These are phyloP conservation scores for Chlorella sp. DNA, from an alignment of 139 green algal genomes.

Conservation along the genomic window DNA sequence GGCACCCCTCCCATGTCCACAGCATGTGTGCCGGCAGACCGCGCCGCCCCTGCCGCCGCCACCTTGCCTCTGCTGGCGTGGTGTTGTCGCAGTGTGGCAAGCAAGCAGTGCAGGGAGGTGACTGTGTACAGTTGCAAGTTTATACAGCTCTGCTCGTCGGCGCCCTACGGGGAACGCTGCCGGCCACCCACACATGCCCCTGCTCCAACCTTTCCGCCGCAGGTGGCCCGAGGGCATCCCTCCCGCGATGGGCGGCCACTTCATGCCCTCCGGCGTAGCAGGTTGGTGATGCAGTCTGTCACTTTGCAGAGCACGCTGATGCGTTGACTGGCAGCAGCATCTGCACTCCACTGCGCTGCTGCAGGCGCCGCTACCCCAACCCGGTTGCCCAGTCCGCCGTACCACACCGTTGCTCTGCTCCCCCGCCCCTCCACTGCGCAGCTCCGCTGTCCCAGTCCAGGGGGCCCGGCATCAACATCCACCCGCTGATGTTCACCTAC, in stretches of 20 bases:
- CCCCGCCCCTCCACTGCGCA: neutral
- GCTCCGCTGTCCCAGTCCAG: slow-evolving; percentile 75
- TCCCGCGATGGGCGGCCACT: slow-evolving; percentile 89
- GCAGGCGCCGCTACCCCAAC: neutral
- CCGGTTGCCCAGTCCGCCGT: neutral
- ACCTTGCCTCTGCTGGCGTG: neutral
- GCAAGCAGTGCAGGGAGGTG: too few relatives aligned
- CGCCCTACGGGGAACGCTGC: too few relatives aligned
- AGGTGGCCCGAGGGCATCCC: slow-evolving; percentile 82
- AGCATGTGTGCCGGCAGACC: neutral
- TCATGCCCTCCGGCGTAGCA: slow-evolving; percentile 55
- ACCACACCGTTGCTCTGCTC: neutral
- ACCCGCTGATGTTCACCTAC: slow-evolving; percentile 74
- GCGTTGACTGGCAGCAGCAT: too few relatives aligned
- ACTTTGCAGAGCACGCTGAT: neutral
- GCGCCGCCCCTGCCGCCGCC: too few relatives aligned
- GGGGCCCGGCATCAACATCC: slow-evolving; percentile 64
- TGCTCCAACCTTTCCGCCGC: neutral
- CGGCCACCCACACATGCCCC: too few relatives aligned
- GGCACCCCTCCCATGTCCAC: neutral
- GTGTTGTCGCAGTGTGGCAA: neutral
- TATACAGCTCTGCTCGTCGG: too few relatives aligned
- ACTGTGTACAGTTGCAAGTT: too few relatives aligned
- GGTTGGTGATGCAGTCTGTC: too few relatives aligned
- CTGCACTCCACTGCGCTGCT: too few relatives aligned